Evolutionary conservation across 139 green algal species (phyloP).

Genomic region (Chlamydomonas sp.): DNA sequence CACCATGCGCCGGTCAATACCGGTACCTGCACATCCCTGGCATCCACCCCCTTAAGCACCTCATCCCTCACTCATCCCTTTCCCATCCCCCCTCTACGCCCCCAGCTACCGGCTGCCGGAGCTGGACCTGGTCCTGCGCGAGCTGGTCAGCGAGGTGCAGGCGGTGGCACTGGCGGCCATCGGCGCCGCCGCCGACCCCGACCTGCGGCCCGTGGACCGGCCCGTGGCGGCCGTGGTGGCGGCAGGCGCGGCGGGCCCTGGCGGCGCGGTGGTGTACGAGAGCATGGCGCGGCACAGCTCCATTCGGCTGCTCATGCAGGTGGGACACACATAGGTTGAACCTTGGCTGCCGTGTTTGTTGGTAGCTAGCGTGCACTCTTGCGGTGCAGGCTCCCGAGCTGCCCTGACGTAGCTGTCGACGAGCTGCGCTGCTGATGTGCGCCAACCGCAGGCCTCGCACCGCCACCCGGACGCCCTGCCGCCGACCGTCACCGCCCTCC

Average conservation of each 20-base stretch:
- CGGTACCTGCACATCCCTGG: too few species aligned
- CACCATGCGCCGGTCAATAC: too few species aligned
- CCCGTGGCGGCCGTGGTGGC: not conserved
- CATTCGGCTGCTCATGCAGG: not conserved
- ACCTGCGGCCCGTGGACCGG: too few species aligned
- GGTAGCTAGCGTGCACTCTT: not conserved
- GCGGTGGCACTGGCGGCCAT: not conserved
- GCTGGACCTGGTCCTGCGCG: not conserved
- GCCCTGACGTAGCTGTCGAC: too few species aligned
- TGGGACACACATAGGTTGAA: not conserved
- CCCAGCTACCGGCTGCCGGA: constrained; percentile 16
- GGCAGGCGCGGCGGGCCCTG: not conserved
- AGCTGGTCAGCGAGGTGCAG: not conserved
- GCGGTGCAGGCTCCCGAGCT: too few species aligned
- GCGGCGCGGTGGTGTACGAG: not conserved
- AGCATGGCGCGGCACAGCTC: not conserved
- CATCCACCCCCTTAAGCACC: not conserved
- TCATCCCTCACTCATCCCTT: not conserved
- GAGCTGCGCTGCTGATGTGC: too few species aligned
- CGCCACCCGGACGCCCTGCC: too few species aligned
- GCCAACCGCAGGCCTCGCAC: too few species aligned
- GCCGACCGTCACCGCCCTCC: too few species aligned
- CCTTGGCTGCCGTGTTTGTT: too few species aligned
- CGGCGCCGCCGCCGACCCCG: not conserved
- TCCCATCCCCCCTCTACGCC: not conserved